Evolutionary conservation across 495 filamentous ascomycete genomes (phyloP).

Genomic region (Podospora pseudopauciseta): DNA sequence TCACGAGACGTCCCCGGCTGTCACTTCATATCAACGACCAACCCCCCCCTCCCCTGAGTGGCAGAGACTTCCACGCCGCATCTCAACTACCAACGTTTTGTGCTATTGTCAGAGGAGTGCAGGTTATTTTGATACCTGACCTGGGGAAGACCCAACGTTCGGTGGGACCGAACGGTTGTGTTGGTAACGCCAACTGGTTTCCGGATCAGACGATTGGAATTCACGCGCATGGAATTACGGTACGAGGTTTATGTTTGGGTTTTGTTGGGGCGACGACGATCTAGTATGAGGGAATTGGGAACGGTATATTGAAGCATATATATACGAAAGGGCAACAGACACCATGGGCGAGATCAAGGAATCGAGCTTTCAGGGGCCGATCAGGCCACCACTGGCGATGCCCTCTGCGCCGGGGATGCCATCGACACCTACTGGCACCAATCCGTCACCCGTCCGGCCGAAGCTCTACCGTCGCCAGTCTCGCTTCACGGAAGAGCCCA

Average conservation of each 20-base stretch:
- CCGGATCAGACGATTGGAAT: background rate
- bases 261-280: background rate
- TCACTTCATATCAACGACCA: background rate
- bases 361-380: background rate
- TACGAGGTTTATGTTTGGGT: background rate
- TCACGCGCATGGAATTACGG: background rate
- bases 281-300: background rate
- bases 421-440: background rate
- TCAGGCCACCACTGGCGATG: background rate
- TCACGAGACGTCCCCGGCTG: background rate
- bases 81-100: background rate
- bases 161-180: background rate
- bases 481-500: constrained; percentile 31
- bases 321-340: background rate
- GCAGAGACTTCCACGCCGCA: background rate
- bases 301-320: background rate
- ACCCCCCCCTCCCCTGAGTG: background rate
- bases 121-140: background rate
- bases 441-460: constrained; percentile 8
- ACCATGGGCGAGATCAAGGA: background rate
- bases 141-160: background rate
- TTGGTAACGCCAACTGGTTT: background rate
- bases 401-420: background rate
- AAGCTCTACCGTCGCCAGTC: constrained; percentile 24
- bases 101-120: background rate